phyloP scores from a whole-genome alignment of 2,329 filamentous ascomycete species.

The Diaporthe sp. region DNA sequence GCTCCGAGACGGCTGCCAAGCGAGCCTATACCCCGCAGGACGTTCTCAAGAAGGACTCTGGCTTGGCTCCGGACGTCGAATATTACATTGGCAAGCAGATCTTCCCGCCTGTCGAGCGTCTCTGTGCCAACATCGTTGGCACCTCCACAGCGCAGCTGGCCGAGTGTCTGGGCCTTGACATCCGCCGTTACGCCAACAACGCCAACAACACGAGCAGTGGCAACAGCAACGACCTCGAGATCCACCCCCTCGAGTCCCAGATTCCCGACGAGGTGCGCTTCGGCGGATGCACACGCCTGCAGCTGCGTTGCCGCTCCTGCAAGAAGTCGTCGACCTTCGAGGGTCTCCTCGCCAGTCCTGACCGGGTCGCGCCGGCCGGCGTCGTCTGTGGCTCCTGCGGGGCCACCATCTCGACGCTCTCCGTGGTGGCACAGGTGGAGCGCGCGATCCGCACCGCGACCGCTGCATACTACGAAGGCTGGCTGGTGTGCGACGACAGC shows the following conservation, averaged over 20 bases:
- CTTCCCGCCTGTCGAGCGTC: constrained; percentile 95
- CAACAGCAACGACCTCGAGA: constrained; percentile 73
- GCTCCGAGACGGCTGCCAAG: constrained; percentile 82
- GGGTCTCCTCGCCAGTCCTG: constrained; percentile 73
- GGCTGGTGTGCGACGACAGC: constrained; percentile 90
- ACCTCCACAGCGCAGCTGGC: constrained; percentile 92
- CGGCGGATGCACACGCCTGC: constrained; percentile 81
- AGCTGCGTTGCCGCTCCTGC: constrained; percentile 86
- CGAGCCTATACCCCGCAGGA: constrained; percentile 91
- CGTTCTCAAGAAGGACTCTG: constrained; percentile 81
- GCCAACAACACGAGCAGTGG: constrained; percentile 64
- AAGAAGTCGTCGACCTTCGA: constrained; percentile 80
- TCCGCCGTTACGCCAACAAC: constrained; percentile 78
- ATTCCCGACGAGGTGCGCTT: constrained; percentile 94
- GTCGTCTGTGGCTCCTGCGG: constrained; percentile 81
- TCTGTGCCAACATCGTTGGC: constrained; percentile 94
- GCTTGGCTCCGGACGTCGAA: constrained; percentile 89
- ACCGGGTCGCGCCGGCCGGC: constrained; percentile 79
- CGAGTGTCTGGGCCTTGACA: constrained; percentile 93
- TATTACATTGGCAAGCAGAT: constrained; percentile 99
- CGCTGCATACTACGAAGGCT: constrained; percentile 90
- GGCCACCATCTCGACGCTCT: constrained; percentile 76
- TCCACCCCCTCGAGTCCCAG: constrained; percentile 93
- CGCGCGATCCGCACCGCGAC: constrained; percentile 84
- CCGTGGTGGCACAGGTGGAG: constrained; percentile 89